A percentile compares a stretch with the other conserved stretches of the same genome.
Conservation (phyloP, 2,329 filamentous ascomycete genomes). For the Aspergillus sp. region DNA sequence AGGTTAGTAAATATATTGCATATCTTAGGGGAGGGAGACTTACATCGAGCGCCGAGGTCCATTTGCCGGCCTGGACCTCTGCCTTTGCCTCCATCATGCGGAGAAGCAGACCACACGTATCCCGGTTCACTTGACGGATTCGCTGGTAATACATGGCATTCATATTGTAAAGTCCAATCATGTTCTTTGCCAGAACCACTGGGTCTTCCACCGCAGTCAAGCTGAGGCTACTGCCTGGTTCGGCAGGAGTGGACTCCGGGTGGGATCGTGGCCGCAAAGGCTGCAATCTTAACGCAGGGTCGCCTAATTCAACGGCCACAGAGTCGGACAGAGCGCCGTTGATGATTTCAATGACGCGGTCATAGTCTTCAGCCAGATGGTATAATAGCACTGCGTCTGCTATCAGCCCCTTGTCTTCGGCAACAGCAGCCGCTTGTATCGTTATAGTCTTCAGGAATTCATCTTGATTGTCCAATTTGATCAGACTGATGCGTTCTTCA, state of each 20-base stretch:
- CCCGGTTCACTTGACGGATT: conserved; percentile 58
- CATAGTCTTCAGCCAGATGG: conserved; percentile 91
- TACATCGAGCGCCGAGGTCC: conserved; percentile 64
- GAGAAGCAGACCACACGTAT: conserved; percentile 60
- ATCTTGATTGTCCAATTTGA: conserved; percentile 74
- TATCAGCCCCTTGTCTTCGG: conserved; percentile 89
- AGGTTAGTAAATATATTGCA: neutral
- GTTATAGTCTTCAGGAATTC: conserved; percentile 93
- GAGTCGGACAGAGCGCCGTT: conserved; percentile 89
- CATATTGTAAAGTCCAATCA: conserved; percentile 61
- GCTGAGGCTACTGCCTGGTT: conserved; percentile 52
- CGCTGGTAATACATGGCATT: conserved; percentile 61
- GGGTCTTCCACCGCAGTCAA: conserved; percentile 69
- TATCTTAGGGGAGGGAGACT: conserved; percentile 28
- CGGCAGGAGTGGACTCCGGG: conserved; percentile 29
- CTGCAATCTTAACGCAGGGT: conserved; percentile 74
- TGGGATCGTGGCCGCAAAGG: conserved; percentile 70
- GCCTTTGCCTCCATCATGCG: conserved; percentile 61
- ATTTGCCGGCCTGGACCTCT: conserved; percentile 58
- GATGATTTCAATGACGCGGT: conserved; percentile 87
- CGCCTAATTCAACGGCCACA: conserved; percentile 80
- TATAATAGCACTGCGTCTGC: conserved; percentile 94
- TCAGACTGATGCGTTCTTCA: conserved; percentile 78
- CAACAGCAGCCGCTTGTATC: conserved; percentile 83
- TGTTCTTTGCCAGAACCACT: conserved; percentile 60